These are phyloP conservation scores for Paecilomyces niveus DNA, from an alignment of 2,329 filamentous ascomycete species.

Conservation along the genomic window DNA sequence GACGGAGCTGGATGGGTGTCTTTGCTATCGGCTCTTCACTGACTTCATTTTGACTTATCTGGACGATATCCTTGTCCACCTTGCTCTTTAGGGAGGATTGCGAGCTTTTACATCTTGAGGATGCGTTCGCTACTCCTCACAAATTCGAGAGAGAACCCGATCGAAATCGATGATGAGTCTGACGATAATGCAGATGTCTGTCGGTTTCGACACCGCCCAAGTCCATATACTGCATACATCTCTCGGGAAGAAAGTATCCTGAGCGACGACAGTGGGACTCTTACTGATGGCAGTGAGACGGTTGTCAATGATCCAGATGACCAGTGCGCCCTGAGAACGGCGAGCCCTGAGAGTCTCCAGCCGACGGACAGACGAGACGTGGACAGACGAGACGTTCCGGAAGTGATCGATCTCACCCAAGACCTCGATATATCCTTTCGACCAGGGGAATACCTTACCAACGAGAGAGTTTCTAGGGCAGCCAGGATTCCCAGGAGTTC, in stretches of 20 bases:
- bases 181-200: neutral
- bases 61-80: neutral
- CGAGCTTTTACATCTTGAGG: neutral
- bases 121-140: neutral
- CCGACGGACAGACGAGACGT: neutral
- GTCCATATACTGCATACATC: neutral
- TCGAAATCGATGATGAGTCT: neutral
- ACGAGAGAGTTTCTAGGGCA: neutral
- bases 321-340: neutral
- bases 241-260: neutral
- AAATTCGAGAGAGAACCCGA: neutral
- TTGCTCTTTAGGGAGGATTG: neutral
- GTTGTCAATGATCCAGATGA: neutral
- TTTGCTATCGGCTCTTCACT: neutral
- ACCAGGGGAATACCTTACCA: neutral
- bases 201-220: neutral
- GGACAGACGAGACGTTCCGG: neutral
- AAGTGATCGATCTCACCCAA: neutral
- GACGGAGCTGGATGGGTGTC: neutral
- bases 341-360: neutral
- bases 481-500: neutral
- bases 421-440: neutral
- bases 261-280: neutral
- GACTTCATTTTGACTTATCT: neutral
- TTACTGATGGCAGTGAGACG: neutral